A percentile compares a stretch with the other conserved stretches of the same genome.
Evolutionary conservation across 805 yeast species (phyloP).

Genomic region (Wickerhamomyces bovis): DNA sequence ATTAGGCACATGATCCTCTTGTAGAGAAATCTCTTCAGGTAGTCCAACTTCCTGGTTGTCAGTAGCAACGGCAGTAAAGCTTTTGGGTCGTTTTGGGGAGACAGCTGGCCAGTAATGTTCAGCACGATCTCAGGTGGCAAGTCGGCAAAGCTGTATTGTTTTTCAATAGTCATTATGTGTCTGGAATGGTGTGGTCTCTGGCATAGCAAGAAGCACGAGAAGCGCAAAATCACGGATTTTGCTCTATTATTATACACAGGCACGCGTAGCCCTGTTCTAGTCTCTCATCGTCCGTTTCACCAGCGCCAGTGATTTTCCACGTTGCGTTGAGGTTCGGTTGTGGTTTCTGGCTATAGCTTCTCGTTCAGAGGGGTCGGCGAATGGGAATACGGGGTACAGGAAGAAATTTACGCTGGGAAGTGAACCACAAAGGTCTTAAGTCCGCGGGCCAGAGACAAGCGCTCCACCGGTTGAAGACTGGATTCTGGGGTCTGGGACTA

Average conservation of each 20-base stretch:
- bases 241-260: background rate
- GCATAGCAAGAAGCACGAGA: background rate
- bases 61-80: background rate
- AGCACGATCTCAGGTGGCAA: slow-evolving; percentile 11
- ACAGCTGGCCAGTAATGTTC: background rate
- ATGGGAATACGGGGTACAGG: background rate
- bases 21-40: background rate
- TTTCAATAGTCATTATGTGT: background rate
- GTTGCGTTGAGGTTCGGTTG: background rate
- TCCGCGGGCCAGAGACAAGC: background rate
- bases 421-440: too few relatives aligned
- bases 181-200: background rate
- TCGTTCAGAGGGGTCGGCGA: background rate
- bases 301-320: background rate
- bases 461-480: background rate
- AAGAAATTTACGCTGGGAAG: background rate
- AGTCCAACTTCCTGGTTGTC: background rate
- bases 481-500: too few relatives aligned
- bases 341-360: background rate
- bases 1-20: background rate
- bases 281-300: background rate
- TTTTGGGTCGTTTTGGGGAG: background rate
- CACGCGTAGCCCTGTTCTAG: background rate
- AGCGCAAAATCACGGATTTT: background rate
- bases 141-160: background rate